Evolutionary conservation across 2,329 filamentous ascomycete genomes (phyloP), one percentile per base, ranked within the genome.

Genomic region (Alternaria brassicicola): DNA sequence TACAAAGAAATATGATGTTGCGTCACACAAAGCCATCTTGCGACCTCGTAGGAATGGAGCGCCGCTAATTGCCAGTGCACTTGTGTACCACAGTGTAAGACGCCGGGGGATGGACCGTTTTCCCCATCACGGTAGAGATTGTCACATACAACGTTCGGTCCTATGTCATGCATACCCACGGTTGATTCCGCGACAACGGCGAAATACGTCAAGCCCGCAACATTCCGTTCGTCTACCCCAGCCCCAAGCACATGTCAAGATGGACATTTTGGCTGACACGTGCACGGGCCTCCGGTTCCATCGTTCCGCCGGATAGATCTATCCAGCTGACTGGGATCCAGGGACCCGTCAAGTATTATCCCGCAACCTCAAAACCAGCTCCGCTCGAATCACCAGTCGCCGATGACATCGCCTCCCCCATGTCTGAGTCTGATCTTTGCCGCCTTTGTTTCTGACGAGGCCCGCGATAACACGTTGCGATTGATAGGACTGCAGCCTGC

Each of bases 221-320:
- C 33, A 26, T 30, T 30, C 50, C 28, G 42, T 23, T 35, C 26
- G 35, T 17, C 23, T 15, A 31, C 21, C 35, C 26, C 26, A 26
- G 48, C 48, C 50, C 25, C 28, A 51, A 46, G 42, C 31, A 53
- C 41, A 35, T 19, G 26, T 41, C 36, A 26, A 35, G 13, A 33
- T 10, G 23, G 25, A 26, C 4, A n/a, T n/a, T 38, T 25, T 47
- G 30, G 43, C 10, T 25, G 30, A 25, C 45, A 13, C 17, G 13
- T 19, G 52, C 52, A 55, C 52, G 19, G 43, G n/a, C 52, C 43
- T 31, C 35, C 52, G 52, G 52, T 48, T 54, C 36, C 23, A 48
- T 39, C 23, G 42, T 41, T 54, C 55, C 50, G 38, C 13, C 50
- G 48, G 54, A 41, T 57, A 43, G 26, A 57, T 57, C 50, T 52